Evolutionary conservation across 139 green algal species (phyloP).

Genomic region (Medakamo hakoo): DNA sequence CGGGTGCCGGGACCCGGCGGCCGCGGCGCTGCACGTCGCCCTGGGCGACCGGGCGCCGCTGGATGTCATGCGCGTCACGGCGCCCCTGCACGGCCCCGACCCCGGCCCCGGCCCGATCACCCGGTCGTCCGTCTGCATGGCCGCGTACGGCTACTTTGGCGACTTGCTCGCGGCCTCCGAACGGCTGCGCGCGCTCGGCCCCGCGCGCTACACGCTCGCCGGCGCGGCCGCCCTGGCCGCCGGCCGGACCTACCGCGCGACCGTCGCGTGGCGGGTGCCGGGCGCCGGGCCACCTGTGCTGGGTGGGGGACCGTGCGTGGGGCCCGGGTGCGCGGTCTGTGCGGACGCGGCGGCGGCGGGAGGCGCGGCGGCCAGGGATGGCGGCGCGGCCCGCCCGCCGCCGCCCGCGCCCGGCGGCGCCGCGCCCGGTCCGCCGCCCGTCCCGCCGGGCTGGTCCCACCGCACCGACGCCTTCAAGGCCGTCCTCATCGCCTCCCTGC

Average conservation of each 20-base stretch:
- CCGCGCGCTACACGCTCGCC: conserved; percentile 30
- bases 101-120: conserved; percentile 10
- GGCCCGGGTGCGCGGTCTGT: background rate
- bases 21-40: conserved; percentile 64
- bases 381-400: conserved; percentile 1
- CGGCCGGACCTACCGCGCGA: background rate
- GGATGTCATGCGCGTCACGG: conserved; percentile 45
- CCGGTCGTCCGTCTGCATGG: conserved; percentile 25
- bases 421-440: background rate
- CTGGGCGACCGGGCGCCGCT: conserved; percentile 57
- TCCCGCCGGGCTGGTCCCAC: conserved; percentile 5
- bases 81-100: too few species aligned
- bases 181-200: conserved; percentile 45
- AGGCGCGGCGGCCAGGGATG: conserved; percentile 1
- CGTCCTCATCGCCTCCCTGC: conserved; percentile 59
- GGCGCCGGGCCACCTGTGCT: too few species aligned
- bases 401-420: background rate
- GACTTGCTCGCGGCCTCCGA: conserved; percentile 59
- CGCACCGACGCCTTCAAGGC: conserved; percentile 37
- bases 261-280: background rate
- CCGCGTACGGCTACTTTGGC: conserved; percentile 55
- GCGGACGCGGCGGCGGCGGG: background rate
- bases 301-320: too few species aligned
- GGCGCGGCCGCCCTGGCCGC: conserved; percentile 18
- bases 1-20: conserved; percentile 41